Evolutionary conservation across 495 filamentous ascomycete species (phyloP).

Genomic region (Venustampulla echinocandica): DNA sequence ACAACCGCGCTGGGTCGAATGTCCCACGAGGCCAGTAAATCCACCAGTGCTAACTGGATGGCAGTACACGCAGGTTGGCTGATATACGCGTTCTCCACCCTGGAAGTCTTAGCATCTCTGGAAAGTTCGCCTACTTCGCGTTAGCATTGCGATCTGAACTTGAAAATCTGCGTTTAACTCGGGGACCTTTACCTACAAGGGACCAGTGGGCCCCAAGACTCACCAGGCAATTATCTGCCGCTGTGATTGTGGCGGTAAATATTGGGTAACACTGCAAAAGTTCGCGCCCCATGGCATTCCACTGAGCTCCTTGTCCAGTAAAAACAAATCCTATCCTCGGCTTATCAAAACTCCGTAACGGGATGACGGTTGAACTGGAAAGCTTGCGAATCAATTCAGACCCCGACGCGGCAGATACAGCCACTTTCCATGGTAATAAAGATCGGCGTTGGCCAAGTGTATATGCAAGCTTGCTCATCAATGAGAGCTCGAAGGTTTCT

Average conservation of each 20-base stretch:
- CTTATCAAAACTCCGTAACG: background rate
- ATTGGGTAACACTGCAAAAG: constrained; percentile 35
- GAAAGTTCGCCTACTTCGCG: constrained; percentile 34
- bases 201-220: constrained; percentile 9
- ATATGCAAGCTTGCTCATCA: constrained; percentile 19
- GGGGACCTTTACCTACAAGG: constrained; percentile 9
- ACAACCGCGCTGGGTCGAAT: constrained; percentile 44
- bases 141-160: background rate
- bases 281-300: constrained; percentile 51
- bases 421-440: constrained; percentile 29
- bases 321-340: constrained; percentile 20
- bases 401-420: constrained; percentile 9
- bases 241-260: constrained; percentile 29
- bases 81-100: constrained; percentile 35
- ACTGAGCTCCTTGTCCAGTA: constrained; percentile 34
- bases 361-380: constrained; percentile 6
- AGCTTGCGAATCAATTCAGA: constrained; percentile 14
- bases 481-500: constrained; percentile 32
- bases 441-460: constrained; percentile 38
- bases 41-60: constrained; percentile 43
- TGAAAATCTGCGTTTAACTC: background rate
- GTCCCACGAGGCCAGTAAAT: constrained; percentile 44
- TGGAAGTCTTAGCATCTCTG: constrained; percentile 20
- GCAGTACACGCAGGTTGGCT: constrained; percentile 44
- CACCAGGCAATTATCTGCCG: constrained; percentile 30